A percentile compares a stretch with the other conserved stretches of the same genome.
These are phyloP conservation scores for Sanghuangporus baumii DNA, from an alignment of 1,284 basidiomycete species.

Conservation along the genomic window DNA sequence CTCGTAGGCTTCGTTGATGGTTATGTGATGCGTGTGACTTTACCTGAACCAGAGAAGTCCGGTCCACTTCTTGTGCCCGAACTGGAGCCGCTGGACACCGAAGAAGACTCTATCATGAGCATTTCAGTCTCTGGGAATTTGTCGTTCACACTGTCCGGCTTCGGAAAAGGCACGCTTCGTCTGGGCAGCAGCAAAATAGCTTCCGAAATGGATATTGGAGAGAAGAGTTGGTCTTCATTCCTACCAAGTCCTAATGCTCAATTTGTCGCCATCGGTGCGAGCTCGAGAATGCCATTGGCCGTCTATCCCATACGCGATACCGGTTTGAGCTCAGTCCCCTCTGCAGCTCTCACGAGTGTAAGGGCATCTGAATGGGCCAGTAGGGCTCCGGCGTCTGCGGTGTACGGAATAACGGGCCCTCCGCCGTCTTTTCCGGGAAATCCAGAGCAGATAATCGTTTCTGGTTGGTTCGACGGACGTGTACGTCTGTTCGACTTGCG, in stretches of 20 bases:
- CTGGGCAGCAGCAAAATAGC: slow-evolving; percentile 26
- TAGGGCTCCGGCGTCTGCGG: slow-evolving; percentile 29
- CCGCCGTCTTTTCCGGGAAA: slow-evolving; percentile 60
- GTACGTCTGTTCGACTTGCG: slow-evolving; percentile 71
- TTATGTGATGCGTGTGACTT: slow-evolving; percentile 42
- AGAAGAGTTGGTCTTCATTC: slow-evolving; percentile 56
- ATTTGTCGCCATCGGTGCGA: slow-evolving; percentile 64
- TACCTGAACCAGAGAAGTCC: slow-evolving; percentile 23
- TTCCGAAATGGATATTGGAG: slow-evolving; percentile 37
- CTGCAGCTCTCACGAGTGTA: slow-evolving; percentile 39
- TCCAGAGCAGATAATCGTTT: slow-evolving; percentile 62
- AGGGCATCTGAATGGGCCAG: slow-evolving; percentile 25
- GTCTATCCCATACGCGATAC: slow-evolving; percentile 48
- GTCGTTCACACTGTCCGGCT: slow-evolving; percentile 52
- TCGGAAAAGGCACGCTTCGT: slow-evolving; percentile 43
- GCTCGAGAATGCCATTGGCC: slow-evolving; percentile 50
- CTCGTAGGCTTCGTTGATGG: slow-evolving; percentile 61
- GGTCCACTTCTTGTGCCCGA: slow-evolving; percentile 25
- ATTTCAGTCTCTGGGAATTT: slow-evolving; percentile 40
- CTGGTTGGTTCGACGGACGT: slow-evolving; percentile 74
- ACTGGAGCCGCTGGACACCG: slow-evolving; percentile 24
- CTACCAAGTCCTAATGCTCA: slow-evolving; percentile 47
- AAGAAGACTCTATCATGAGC: slow-evolving; percentile 47
- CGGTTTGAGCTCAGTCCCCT: slow-evolving; percentile 39
- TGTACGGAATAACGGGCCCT: slow-evolving; percentile 60